These are phyloP conservation scores for Quercus engelmannii DNA, from an alignment of 306 rosid species.

Conservation along the genomic window DNA sequence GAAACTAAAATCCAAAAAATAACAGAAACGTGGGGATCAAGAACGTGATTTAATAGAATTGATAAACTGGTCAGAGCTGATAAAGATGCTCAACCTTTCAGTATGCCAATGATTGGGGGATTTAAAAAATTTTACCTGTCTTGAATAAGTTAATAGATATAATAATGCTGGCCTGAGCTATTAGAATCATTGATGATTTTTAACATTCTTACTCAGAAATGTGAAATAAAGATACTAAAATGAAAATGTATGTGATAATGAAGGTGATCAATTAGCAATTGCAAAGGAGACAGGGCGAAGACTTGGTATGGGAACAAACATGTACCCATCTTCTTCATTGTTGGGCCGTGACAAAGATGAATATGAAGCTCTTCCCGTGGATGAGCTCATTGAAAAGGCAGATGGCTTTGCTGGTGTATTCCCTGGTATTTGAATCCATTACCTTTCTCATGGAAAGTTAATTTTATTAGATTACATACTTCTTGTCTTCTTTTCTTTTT, in stretches of 20 bases:
- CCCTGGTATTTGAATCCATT: constrained; percentile 50
- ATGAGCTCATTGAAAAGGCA: constrained; percentile 81
- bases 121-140: not conserved
- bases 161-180: not conserved
- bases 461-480: constrained; percentile 11
- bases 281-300: constrained; percentile 88
- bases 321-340: constrained; percentile 90
- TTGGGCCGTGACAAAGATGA: constrained; percentile 58
- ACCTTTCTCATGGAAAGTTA: constrained; percentile 7
- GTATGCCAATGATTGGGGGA: not conserved
- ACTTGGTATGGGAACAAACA: constrained; percentile 94
- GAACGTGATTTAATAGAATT: not conserved
- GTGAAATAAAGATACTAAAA: constrained; percentile 7
- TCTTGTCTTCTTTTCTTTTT: not conserved
- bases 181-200: not conserved
- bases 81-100: not conserved
- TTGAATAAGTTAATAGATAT: not conserved
- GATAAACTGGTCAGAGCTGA: not conserved
- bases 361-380: constrained; percentile 70
- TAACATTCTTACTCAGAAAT: not conserved
- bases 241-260: constrained; percentile 21
- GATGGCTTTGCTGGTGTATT: constrained; percentile 93
- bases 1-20: not conserved
- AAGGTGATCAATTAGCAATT: constrained; percentile 85
- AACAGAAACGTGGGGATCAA: not conserved